Evolutionary conservation across 2,329 filamentous ascomycete genomes (phyloP).

Genomic region (Grosmannia serpens): DNA sequence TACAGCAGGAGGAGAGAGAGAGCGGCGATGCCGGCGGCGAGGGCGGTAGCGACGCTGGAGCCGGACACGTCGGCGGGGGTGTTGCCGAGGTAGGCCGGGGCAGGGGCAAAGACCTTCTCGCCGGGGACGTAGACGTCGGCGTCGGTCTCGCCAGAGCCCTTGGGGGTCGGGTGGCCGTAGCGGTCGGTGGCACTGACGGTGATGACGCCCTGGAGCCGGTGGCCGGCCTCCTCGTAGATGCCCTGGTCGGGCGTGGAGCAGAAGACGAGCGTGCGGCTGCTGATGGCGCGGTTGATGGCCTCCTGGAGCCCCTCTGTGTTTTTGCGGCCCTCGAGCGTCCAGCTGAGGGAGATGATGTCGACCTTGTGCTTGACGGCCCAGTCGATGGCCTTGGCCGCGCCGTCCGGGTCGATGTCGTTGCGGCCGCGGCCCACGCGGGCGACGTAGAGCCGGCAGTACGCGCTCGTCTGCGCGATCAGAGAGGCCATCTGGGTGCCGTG

Average conservation of each 20-base stretch:
- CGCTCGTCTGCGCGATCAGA: constrained; percentile 1
- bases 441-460: constrained; percentile 5
- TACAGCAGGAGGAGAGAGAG: constrained; percentile 8
- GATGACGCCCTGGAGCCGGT: constrained; percentile 12
- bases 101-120: not conserved
- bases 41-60: constrained; percentile 18
- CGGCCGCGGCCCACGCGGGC: constrained; percentile 3
- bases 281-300: constrained; percentile 17
- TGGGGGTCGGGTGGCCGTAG: constrained; percentile 11
- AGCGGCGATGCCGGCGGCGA: constrained; percentile 19
- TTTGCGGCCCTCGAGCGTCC: constrained; percentile 18
- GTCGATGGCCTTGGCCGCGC: not conserved
- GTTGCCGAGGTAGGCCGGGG: not conserved
- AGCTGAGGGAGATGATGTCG: constrained; percentile 26
- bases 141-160: constrained; percentile 9
- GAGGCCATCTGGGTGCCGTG: constrained; percentile 9
- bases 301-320: constrained; percentile 11
- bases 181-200: constrained; percentile 18
- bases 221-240: constrained; percentile 3
- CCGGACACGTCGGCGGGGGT: constrained; percentile 3
- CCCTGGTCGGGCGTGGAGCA: constrained; percentile 23
- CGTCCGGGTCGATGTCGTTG: not conserved
- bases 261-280: constrained; percentile 21
- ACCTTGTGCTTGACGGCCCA: constrained; percentile 13
- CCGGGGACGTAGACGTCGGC: constrained; percentile 3